Evolutionary conservation across 2,329 filamentous ascomycete genomes (phyloP), one percentile per base, ranked within the genome.

Genomic region (Chaetomium globosum): DNA sequence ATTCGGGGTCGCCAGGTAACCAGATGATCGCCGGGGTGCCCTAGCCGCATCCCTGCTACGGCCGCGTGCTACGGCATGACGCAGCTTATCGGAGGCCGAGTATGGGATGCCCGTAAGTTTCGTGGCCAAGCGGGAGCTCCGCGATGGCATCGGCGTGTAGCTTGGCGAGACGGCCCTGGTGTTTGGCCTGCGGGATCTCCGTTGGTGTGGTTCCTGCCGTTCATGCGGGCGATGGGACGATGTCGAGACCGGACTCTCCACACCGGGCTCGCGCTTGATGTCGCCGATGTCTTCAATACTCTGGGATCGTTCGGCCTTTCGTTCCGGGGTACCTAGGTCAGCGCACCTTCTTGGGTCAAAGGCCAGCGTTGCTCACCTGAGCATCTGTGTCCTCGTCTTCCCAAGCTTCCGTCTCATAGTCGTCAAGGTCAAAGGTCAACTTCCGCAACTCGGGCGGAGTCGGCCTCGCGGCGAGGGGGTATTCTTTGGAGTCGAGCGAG

Each of bases 401-500:
- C 57, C 71, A 72, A 4, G 57, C 21, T 19, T 76, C 72, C 26
- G 87, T 80, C 61, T 89, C 85, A 53, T 87, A 85, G 56, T 86
- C 85, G 43, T 90, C 80, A 59, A 84, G 69, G 39, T 89, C 87
- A 71, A 96, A 93, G 49, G 85, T 88, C 74, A 98, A 90, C 64
- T 87, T 88, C 68, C 87, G 87, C 66, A 99, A 81, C 59, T 90
- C 88, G 19, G 87, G 85, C 2, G 95, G 95, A 1, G 93, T 96
- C 1, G 92, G 89, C 58, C 91, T 88, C 68, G 86, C 84, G 46
- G 94, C 94, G 33, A 99, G 82, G 48, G 95, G 95, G 76, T 96
- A 99, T 72, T 95, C 87, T 76, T 96, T 96, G 16, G 89, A 83
- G 77, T 98, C 93, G 65, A 97, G 86, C 61, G 88, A 84, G 65